phyloP scores from a whole-genome alignment of 768 basidiomycete genomes.

The Termitomyces sp. region DNA sequence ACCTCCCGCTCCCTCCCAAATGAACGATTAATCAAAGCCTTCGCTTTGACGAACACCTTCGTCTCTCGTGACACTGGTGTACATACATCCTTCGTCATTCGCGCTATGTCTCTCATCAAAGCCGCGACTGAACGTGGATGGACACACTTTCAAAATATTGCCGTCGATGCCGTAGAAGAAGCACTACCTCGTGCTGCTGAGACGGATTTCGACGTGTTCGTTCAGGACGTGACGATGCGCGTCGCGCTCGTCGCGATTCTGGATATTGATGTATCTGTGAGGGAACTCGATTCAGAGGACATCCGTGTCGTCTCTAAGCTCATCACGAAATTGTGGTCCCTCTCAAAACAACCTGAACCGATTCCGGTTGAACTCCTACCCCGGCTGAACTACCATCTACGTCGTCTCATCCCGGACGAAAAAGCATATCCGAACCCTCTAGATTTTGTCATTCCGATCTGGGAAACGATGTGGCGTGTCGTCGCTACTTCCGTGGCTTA shows the following conservation, averaged over 20 bases:
- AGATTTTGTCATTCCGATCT: constrained; percentile 51
- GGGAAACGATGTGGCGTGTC: constrained; percentile 62
- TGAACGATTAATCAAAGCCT: constrained; percentile 25
- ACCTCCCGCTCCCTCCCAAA: constrained; percentile 31
- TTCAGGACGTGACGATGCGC: constrained; percentile 41
- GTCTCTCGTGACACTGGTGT: constrained; percentile 32
- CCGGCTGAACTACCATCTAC: constrained; percentile 31
- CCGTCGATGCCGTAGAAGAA: constrained; percentile 24
- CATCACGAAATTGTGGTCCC: constrained; percentile 44
- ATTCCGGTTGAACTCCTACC: constrained; percentile 28
- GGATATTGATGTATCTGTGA: constrained; percentile 22
- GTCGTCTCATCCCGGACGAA: constrained; percentile 33
- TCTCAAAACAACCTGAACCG: constrained; percentile 30
- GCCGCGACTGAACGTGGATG: constrained; percentile 25
- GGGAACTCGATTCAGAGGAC: constrained; percentile 25
- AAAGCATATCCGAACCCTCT: constrained; percentile 34
- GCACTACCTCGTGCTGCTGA: constrained; percentile 9
- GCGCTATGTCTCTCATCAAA: constrained; percentile 25
- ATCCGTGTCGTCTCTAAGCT: constrained; percentile 30
- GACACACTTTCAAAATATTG: constrained; percentile 25
- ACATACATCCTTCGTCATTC: constrained; percentile 30
- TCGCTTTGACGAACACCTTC: constrained; percentile 45
- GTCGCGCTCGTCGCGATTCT: constrained; percentile 39
- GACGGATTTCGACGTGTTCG: constrained; percentile 30
- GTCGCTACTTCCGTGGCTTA: constrained; percentile 40